A percentile compares a stretch with the other conserved stretches of the same genome.
Conservation (phyloP, 2,329 filamentous ascomycete genomes). For the Teratosphaeria zuluensis region DNA sequence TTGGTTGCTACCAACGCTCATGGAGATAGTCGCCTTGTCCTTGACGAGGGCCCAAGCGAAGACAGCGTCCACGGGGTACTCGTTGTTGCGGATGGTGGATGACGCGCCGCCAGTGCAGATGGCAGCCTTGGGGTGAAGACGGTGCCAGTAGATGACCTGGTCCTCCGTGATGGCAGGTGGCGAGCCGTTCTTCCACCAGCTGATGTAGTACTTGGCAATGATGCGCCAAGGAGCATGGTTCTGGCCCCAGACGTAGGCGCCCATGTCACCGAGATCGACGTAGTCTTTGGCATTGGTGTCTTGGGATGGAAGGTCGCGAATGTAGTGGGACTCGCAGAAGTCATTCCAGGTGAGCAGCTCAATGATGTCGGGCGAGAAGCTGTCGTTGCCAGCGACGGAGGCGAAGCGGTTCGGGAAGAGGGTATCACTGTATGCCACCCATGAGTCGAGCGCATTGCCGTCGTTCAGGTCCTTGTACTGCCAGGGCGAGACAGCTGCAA, state of each 20-base stretch:
- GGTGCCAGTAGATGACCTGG: slow-evolving; percentile 31
- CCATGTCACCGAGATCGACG: slow-evolving; percentile 24
- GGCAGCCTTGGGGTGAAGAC: slow-evolving; percentile 27
- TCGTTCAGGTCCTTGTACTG: slow-evolving; percentile 31
- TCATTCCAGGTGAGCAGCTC: slow-evolving; percentile 32
- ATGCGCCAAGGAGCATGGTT: slow-evolving; percentile 30
- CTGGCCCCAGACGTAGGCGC: slow-evolving; percentile 27
- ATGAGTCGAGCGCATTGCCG: slow-evolving; percentile 25
- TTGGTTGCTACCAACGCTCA: slow-evolving; percentile 26
- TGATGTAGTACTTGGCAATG: slow-evolving; percentile 30
- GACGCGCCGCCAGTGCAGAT: slow-evolving; percentile 23
- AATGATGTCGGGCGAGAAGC: slow-evolving; percentile 29
- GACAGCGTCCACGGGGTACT: slow-evolving; percentile 26
- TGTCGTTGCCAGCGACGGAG: slow-evolving; percentile 16
- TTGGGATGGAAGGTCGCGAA: slow-evolving; percentile 27
- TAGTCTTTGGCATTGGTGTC: slow-evolving; percentile 20
- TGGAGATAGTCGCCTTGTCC: slow-evolving; percentile 21
- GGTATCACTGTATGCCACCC: slow-evolving; percentile 30
- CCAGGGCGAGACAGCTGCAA: slow-evolving; percentile 29
- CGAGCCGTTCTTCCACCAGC: slow-evolving; percentile 27
- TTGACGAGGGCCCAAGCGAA: slow-evolving; percentile 30
- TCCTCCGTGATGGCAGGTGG: slow-evolving; percentile 25
- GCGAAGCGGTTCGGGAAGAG: slow-evolving; percentile 27
- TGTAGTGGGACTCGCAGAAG: slow-evolving; percentile 31
- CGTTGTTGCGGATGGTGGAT: slow-evolving; percentile 23